Evolutionary conservation across 495 filamentous ascomycete genomes (phyloP).

Genomic region (Hypoxylon perforatum): DNA sequence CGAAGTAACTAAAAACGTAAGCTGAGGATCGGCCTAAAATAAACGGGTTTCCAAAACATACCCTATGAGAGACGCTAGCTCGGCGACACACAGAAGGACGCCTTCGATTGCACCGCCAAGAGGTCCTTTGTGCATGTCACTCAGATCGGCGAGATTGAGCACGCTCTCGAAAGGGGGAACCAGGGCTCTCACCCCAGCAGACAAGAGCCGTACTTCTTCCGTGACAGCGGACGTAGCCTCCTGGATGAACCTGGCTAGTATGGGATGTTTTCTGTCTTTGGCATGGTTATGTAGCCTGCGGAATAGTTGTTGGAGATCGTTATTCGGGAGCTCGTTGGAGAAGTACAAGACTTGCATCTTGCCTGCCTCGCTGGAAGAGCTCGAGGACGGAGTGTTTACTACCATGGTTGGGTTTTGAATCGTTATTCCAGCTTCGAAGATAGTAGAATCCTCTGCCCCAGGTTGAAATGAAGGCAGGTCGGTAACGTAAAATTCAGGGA

Average conservation of each 20-base stretch:
- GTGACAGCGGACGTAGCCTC: conserved; percentile 48
- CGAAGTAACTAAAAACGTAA: conserved; percentile 24
- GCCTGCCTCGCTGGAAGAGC: conserved; percentile 2
- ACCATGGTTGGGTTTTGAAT: background rate
- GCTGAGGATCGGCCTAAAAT: conserved; percentile 2
- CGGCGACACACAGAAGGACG: conserved; percentile 47
- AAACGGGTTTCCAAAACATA: conserved; percentile 35
- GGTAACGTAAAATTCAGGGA: background rate
- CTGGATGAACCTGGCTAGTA: conserved; percentile 53
- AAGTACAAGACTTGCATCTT: conserved; percentile 54
- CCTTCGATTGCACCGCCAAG: conserved; percentile 54
- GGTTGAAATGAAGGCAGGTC: background rate
- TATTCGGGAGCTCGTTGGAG: conserved; percentile 49
- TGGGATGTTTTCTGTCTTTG: conserved; percentile 50
- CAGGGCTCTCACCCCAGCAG: conserved; percentile 23
- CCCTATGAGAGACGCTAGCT: conserved; percentile 56
- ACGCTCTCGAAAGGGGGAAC: conserved; percentile 55
- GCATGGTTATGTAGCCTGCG: conserved; percentile 53
- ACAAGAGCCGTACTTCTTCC: conserved; percentile 47
- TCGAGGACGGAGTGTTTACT: conserved; percentile 1
- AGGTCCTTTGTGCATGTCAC: conserved; percentile 46
- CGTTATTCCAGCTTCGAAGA: background rate
- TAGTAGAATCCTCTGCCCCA: background rate
- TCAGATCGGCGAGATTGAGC: conserved; percentile 45
- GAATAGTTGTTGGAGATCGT: conserved; percentile 54